A percentile compares a stretch with the other conserved stretches of the same genome.
These are phyloP conservation scores for Metarhizium sp. DNA, from an alignment of 2,329 filamentous ascomycete genomes.

Conservation along the genomic window DNA sequence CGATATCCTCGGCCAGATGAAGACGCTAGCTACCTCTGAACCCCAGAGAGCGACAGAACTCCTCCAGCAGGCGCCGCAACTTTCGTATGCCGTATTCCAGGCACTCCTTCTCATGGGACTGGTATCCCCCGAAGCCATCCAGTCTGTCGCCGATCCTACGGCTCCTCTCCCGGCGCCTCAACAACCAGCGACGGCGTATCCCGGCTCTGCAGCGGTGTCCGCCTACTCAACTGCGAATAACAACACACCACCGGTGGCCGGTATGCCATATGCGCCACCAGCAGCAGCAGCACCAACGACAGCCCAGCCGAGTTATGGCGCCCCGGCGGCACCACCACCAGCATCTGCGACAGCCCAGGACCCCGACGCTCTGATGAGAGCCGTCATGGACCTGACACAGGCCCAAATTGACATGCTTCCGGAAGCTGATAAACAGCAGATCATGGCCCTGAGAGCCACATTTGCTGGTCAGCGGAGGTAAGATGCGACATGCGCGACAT, in stretches of 20 bases:
- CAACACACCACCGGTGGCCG: constrained; percentile 38
- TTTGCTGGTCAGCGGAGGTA: constrained; percentile 36
- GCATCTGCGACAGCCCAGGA: constrained; percentile 35
- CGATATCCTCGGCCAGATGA: constrained; percentile 92
- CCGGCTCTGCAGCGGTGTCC: constrained; percentile 21
- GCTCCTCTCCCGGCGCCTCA: constrained; percentile 26
- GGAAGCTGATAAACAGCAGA: constrained; percentile 66
- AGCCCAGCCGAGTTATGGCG: constrained; percentile 24
- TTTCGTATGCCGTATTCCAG: constrained; percentile 92
- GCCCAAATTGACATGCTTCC: constrained; percentile 71
- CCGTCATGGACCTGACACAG: constrained; percentile 72
- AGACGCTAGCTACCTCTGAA: constrained; percentile 73
- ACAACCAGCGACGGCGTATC: constrained; percentile 22
- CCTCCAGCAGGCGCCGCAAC: constrained; percentile 79
- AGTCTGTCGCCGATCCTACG: constrained; percentile 64
- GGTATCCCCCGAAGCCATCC: constrained; percentile 75
- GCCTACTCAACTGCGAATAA: constrained; percentile 31
- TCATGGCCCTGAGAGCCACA: constrained; percentile 64
- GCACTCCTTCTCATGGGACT: constrained; percentile 86
- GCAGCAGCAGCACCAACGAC: constrained; percentile 8
- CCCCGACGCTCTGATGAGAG: constrained; percentile 66
- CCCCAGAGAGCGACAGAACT: constrained; percentile 78
- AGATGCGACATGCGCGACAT: not conserved
- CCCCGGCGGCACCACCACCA: constrained; percentile 17
- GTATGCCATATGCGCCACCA: constrained; percentile 36